Conservation (phyloP, 441 rosid genomes). For the Syzygium malaccense region DNA sequence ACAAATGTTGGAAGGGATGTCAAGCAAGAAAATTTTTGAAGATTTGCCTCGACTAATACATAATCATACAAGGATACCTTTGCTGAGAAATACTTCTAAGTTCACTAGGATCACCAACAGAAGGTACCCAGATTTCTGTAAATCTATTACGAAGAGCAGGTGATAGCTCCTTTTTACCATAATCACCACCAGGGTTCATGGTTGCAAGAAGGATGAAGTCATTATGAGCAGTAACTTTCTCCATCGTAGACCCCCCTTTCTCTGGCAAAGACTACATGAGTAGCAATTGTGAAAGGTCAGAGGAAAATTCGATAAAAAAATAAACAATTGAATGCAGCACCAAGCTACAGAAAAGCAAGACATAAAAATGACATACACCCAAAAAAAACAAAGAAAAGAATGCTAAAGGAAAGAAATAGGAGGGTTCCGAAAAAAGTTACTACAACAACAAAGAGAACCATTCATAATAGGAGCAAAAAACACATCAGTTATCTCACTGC, state of each 20-base stretch:
- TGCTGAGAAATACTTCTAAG: constrained; percentile 68
- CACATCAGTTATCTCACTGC: background rate
- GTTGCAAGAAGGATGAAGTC: constrained; percentile 88
- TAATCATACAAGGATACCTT: constrained; percentile 34
- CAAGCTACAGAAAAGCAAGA: background rate
- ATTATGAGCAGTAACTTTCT: constrained; percentile 67
- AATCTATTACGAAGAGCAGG: constrained; percentile 98
- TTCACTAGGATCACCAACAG: constrained; percentile 59
- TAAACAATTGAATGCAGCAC: background rate
- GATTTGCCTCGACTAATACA: background rate
- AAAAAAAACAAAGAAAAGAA: background rate
- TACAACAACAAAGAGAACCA: background rate
- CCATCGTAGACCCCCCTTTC: constrained; percentile 88
- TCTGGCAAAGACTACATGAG: constrained; percentile 79
- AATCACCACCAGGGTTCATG: constrained; percentile 99
- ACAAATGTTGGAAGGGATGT: background rate
- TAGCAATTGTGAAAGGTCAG: background rate
- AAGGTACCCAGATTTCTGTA: constrained; percentile 98
- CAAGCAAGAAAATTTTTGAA: background rate
- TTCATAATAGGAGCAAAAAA: background rate
- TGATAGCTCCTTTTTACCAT: constrained; percentile 97
- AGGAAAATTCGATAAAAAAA: constrained; percentile 2
- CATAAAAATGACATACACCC: background rate
- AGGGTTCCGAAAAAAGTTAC: background rate
- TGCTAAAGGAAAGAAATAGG: background rate